Conservation (phyloP, 129 eudicot genomes). For the Glebionis coronaria region DNA sequence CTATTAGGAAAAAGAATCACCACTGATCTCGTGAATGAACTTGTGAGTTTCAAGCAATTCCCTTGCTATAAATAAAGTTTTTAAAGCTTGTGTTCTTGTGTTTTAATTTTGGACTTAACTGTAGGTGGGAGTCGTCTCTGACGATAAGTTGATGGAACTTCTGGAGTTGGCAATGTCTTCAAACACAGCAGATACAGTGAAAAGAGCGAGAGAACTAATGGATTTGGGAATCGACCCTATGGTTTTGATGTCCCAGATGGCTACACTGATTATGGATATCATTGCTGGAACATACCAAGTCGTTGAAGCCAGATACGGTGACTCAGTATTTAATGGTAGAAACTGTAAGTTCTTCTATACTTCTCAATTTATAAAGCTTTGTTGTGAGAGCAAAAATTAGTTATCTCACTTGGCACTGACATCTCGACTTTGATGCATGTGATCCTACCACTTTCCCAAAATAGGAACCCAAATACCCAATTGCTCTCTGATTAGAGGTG, state of each 20-base stretch:
- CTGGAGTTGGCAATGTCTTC: slow-evolving; percentile 90
- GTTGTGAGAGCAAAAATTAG: background rate
- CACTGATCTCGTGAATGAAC: slow-evolving; percentile 79
- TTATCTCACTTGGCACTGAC: too few relatives aligned
- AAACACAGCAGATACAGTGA: slow-evolving; percentile 85
- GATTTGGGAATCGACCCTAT: slow-evolving; percentile 86
- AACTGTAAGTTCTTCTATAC: slow-evolving; percentile 59
- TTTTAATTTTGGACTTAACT: slow-evolving; percentile 11
- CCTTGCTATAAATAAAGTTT: background rate
- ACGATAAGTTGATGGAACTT: slow-evolving; percentile 77
- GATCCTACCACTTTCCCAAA: too few relatives aligned
- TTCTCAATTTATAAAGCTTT: slow-evolving; percentile 1
- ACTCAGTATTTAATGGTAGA: slow-evolving; percentile 64
- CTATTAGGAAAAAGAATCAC: slow-evolving; percentile 81
- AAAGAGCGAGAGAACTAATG: slow-evolving; percentile 81
- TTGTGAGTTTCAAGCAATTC: slow-evolving; percentile 49
- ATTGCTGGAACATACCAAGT: slow-evolving; percentile 80
- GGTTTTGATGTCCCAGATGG: slow-evolving; percentile 80
- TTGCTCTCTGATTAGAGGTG: too few relatives aligned
- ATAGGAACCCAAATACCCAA: too few relatives aligned
- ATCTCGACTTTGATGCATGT: too few relatives aligned
- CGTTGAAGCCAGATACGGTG: slow-evolving; percentile 44
- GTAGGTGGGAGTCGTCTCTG: slow-evolving; percentile 88
- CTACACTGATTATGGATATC: slow-evolving; percentile 82
- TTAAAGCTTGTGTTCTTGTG: background rate